These are phyloP conservation scores for Acanthamoeba culbertsoni DNA, from an alignment of 208 protist species.

Conservation along the genomic window DNA sequence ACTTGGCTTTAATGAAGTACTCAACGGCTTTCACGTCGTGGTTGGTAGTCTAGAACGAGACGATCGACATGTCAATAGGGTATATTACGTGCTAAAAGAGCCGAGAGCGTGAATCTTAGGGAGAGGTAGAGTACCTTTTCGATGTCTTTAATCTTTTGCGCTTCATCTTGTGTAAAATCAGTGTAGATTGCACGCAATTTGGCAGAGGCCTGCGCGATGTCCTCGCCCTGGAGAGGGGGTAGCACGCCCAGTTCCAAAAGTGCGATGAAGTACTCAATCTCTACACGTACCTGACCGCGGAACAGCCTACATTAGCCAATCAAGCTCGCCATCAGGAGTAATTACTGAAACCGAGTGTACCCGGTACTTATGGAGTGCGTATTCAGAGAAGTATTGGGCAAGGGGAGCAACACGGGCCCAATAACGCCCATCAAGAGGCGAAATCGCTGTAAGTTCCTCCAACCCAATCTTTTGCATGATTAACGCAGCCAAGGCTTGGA, in stretches of 20 bases:
- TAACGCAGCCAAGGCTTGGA: too few relatives aligned
- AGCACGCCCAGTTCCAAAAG: constrained; percentile 66
- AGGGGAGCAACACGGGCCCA: constrained; percentile 81
- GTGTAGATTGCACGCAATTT: constrained; percentile 76
- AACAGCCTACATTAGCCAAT: neutral
- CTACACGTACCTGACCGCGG: constrained; percentile 83
- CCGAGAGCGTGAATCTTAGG: too few relatives aligned
- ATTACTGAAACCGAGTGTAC: constrained; percentile 12
- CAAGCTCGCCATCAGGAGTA: neutral
- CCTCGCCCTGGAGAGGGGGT: neutral
- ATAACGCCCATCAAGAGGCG: constrained; percentile 93
- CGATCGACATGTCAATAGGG: too few relatives aligned
- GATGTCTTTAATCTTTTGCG: constrained; percentile 89
- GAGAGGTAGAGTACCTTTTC: constrained; percentile 82
- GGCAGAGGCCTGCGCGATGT: constrained; percentile 71
- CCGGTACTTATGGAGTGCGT: constrained; percentile 72
- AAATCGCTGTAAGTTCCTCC: constrained; percentile 81
- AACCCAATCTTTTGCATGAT: neutral
- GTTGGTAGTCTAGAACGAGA: constrained; percentile 83
- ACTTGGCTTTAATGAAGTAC: constrained; percentile 94
- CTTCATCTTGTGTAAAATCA: constrained; percentile 87
- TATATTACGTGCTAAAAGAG: too few relatives aligned
- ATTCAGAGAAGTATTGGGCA: constrained; percentile 92
- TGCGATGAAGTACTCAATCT: constrained; percentile 91
- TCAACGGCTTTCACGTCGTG: constrained; percentile 97